Evolutionary conservation across 495 filamentous ascomycete species (phyloP), one percentile per base, ranked within the genome.

Genomic region (Penicillium lividum): DNA sequence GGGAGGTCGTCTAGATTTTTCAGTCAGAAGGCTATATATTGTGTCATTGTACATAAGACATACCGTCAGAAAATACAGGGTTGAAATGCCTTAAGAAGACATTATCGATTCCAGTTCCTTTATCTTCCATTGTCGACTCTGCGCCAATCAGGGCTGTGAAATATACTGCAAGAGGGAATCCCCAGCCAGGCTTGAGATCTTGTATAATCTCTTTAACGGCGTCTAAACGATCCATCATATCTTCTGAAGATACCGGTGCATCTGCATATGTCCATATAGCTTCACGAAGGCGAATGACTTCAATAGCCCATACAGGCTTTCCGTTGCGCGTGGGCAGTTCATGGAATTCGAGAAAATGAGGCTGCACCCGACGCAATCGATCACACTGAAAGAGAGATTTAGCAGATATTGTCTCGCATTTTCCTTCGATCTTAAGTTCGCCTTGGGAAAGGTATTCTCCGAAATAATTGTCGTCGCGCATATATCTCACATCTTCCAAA

Each of bases 401-500:
- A 3, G 40, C 50, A 18, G 56, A 15, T 2, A 67, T 58, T 7
- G 53, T 25, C 22, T 56, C 52, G 38, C 56, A 70, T 28, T 64
- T 64, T 16, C 55, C 57, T 18, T 59, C 55, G 28, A 72, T 68
- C 11, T 69, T 66, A 36, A 76, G 44, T 48, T 57, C 49, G 10
- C 71, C 71, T 43, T 76, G 73, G 0, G 73, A 73, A 29, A 74
- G 70, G 52, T 71, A 73, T 60, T 76, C 73, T 4, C 73, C 73
- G 43, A 69, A 69, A 54, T 76, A 70, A 56, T 57, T 65, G 0
- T 42, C 50, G 1, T 16, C 50, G 28, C 60, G 60, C 27, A 60
- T 46, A 15, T n/a, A 38, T 13, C 54, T 48, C 10, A 67, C 55
- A 42, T 51, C 51, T 46, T 47, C 33, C 50, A 68, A 42, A 7